Evolutionary conservation across 148 eudicot genomes (phyloP).

Genomic region (Dianthus caryophyllus): DNA sequence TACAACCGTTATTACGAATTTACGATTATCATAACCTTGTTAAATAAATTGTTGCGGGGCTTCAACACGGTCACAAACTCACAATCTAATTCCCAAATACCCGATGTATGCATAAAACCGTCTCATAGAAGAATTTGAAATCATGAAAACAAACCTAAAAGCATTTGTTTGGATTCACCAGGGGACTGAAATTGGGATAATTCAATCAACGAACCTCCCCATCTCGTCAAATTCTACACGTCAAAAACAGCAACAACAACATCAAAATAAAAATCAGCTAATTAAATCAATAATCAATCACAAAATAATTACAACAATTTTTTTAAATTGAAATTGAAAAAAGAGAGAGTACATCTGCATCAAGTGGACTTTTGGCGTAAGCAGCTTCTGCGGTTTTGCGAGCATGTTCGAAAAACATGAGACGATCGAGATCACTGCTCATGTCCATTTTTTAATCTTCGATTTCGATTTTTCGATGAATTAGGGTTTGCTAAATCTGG

Average conservation of each 20-base stretch:
- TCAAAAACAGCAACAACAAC: too few relatives aligned
- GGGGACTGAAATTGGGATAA: conserved; percentile 30
- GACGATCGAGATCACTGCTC: conserved; percentile 57
- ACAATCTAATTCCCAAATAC: too few relatives aligned
- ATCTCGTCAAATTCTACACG: conserved; percentile 40
- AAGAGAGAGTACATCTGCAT: conserved; percentile 46
- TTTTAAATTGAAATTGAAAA: not conserved
- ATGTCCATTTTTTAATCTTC: conserved; percentile 41
- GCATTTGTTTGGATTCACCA: conserved; percentile 30
- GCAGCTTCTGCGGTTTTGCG: conserved; percentile 59
- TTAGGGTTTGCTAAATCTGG: too few relatives aligned
- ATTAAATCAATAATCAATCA: too few relatives aligned
- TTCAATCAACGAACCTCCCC: conserved; percentile 52
- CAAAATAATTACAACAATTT: not conserved
- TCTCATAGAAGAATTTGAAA: too few relatives aligned
- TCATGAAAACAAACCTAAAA: conserved; percentile 34
- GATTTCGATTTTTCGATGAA: too few relatives aligned
- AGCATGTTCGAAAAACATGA: conserved; percentile 71
- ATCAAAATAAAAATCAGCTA: not conserved
- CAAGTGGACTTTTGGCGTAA: conserved; percentile 55
- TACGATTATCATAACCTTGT: too few relatives aligned
- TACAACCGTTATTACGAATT: too few relatives aligned
- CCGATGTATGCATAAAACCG: too few relatives aligned
- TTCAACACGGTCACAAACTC: too few relatives aligned
- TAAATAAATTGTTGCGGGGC: too few relatives aligned